Evolutionary conservation across 306 rosid species (phyloP).

Genomic region (Begonia fuchsioides): DNA sequence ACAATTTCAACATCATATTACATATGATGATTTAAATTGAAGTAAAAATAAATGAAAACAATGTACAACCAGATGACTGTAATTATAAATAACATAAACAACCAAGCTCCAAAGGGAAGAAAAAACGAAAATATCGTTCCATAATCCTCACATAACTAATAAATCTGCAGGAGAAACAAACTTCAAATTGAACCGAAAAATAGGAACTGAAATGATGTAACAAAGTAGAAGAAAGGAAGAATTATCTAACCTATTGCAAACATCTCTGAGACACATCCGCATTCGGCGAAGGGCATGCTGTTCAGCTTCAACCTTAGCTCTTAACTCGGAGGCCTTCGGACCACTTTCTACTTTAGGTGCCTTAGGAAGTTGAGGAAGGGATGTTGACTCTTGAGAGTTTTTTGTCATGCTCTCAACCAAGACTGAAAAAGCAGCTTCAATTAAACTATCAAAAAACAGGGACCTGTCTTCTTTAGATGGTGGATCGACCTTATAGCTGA

Average conservation of each 20-base stretch:
- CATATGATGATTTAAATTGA: too few relatives aligned
- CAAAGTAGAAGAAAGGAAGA: neutral
- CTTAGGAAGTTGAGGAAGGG: conserved; percentile 75
- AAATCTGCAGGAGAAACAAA: too few relatives aligned
- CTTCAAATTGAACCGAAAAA: too few relatives aligned
- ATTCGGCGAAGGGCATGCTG: conserved; percentile 94
- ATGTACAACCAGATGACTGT: too few relatives aligned
- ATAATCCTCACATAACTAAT: too few relatives aligned
- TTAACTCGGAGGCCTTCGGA: conserved; percentile 82
- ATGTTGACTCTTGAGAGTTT: conserved; percentile 28
- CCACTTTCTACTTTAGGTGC: conserved; percentile 79
- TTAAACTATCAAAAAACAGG: conserved; percentile 45
- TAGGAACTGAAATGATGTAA: neutral
- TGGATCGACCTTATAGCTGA: conserved; percentile 57
- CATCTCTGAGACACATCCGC: conserved; percentile 97
- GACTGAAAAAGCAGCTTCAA: conserved; percentile 74
- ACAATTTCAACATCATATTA: too few relatives aligned
- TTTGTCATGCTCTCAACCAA: conserved; percentile 39
- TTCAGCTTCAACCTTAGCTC: conserved; percentile 86
- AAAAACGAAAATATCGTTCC: too few relatives aligned
- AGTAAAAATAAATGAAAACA: too few relatives aligned
- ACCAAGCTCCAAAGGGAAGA: too few relatives aligned
- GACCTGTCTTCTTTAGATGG: conserved; percentile 59
- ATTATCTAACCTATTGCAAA: conserved; percentile 76
- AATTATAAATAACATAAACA: too few relatives aligned